Percentiles rank a stretch among this genome's conserved stretches.
Conservation (phyloP, 1,284 basidiomycete genomes). For the Neotropicomus parvogracilis region DNA sequence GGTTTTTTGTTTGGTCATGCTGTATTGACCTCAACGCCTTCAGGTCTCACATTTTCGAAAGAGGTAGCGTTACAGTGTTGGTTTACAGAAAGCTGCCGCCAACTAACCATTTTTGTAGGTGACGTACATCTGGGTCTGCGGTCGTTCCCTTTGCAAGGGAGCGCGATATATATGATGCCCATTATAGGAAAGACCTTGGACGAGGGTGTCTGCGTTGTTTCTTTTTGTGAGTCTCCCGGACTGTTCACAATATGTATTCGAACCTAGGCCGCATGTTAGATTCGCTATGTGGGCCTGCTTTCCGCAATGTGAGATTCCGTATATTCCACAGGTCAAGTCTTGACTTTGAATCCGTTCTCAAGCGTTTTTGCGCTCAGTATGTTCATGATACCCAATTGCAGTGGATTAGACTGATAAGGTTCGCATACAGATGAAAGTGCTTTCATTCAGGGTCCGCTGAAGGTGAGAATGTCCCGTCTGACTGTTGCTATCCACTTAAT, state of each 20-base stretch:
- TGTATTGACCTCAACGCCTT: not conserved
- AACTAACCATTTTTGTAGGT: not conserved
- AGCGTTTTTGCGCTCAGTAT: slow-evolving; percentile 1
- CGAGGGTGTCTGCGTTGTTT: not conserved
- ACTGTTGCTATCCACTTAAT: not conserved
- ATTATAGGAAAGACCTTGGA: slow-evolving; percentile 1
- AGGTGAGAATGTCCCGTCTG: not conserved
- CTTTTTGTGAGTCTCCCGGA: not conserved
- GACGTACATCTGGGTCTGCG: slow-evolving; percentile 2
- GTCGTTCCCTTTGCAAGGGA: not conserved
- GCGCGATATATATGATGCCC: not conserved
- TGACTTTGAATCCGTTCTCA: not conserved
- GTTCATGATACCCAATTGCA: not conserved
- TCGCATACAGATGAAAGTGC: not conserved
- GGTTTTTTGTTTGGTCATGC: not conserved
- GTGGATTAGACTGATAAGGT: not conserved
- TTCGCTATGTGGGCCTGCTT: slow-evolving; percentile 1
- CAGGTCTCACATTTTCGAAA: slow-evolving; percentile 4
- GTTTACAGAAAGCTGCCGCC: no score
- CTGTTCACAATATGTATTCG: not conserved
- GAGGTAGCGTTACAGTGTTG: not conserved
- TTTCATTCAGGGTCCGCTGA: not conserved
- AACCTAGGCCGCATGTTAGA: not conserved
- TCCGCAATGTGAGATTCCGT: not conserved
- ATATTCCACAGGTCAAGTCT: not conserved